Base-by-base conservation (phyloP, 2,329 filamentous ascomycete species). In the Hypoxylon sp. region DNA sequence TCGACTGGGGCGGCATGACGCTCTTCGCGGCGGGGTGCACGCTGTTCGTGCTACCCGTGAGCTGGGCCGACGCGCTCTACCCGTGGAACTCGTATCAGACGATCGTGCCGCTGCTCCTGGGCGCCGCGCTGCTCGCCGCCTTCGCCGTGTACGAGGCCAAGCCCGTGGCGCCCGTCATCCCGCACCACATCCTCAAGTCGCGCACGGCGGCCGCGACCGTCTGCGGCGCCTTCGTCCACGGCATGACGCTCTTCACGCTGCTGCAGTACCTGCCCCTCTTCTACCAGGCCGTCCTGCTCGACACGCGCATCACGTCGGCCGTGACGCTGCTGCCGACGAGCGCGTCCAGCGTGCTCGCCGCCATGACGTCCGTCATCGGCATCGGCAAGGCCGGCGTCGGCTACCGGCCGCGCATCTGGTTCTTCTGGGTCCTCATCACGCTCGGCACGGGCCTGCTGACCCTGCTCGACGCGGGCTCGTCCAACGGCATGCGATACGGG, bases 61-160 rank as follows among this genome's bases (percentile, higher is more conserved):
- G 70, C 48, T 75, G 73, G 73, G 74, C 69, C 1, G 70, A 69
- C 5, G 35, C 67, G 6, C 18, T 75, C 27, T 76, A 70, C 48
- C 55, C 73, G 1, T 75, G 74, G 73, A 46, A 47, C 0, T 72
- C 70, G 0, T 76, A 69, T 66, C 35, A 64, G 33, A 75, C 74
- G 3, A 58, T 75, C 5, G 40, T 75, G 3, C 72, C 74, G 0
- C 24, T 76, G 7, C 17, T 73, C 3, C 46, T 74, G 13, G 74
- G 75, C 2, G 26, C 65, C 1, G 33, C 66, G 2, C 18, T 71
- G 2, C 65, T 75, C 3, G 51, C 64, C 4, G 33, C 46, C 1
- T 75, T 76, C 50, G 69, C 18, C 0, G 27, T 68, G n/a, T 73
- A 71, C 47, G 73, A 76, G 50, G 27, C 58, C 3, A 65, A 59